phyloP scores from a whole-genome alignment of 192 early-diverging fungal genomes.

The Coemansia sp. region DNA sequence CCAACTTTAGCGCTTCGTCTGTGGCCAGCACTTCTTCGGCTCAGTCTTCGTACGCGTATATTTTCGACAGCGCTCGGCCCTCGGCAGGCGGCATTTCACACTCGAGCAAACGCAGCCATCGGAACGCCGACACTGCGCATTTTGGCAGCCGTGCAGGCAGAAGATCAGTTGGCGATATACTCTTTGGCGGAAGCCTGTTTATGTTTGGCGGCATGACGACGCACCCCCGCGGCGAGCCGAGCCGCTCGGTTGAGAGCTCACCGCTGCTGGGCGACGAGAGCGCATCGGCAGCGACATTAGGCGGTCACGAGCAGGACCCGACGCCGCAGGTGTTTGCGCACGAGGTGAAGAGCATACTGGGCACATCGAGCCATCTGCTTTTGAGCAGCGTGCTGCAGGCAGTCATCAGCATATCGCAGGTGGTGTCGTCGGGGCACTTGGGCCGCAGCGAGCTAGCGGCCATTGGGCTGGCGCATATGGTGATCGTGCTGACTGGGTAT shows the following conservation, averaged over 20 bases:
- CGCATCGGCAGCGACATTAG: constrained; percentile 10
- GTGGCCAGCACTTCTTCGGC: constrained; percentile 33
- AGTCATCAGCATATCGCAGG: constrained; percentile 64
- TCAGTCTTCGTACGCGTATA: constrained; percentile 46
- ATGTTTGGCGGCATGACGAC: constrained; percentile 8
- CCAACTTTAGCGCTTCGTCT: constrained; percentile 20
- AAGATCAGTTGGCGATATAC: constrained; percentile 6
- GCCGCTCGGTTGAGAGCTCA: constrained; percentile 9
- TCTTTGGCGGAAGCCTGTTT: constrained; percentile 11
- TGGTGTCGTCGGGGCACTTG: constrained; percentile 66
- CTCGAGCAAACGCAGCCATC: neutral
- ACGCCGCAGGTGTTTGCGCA: constrained; percentile 14
- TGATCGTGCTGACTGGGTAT: constrained; percentile 71
- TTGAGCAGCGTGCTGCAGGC: constrained; percentile 64
- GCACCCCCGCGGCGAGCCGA: neutral
- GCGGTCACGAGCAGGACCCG: constrained; percentile 11
- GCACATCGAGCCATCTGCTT: constrained; percentile 54
- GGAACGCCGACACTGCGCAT: neutral
- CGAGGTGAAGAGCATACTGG: constrained; percentile 21
- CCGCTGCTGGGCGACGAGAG: constrained; percentile 18
- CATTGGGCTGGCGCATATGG: constrained; percentile 71
- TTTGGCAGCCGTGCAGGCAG: constrained; percentile 4
- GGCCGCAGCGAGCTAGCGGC: constrained; percentile 66
- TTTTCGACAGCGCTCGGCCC: constrained; percentile 46
- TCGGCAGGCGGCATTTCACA: constrained; percentile 5